Conservation (phyloP, 306 rosid genomes). For the Vicia faba region DNA sequence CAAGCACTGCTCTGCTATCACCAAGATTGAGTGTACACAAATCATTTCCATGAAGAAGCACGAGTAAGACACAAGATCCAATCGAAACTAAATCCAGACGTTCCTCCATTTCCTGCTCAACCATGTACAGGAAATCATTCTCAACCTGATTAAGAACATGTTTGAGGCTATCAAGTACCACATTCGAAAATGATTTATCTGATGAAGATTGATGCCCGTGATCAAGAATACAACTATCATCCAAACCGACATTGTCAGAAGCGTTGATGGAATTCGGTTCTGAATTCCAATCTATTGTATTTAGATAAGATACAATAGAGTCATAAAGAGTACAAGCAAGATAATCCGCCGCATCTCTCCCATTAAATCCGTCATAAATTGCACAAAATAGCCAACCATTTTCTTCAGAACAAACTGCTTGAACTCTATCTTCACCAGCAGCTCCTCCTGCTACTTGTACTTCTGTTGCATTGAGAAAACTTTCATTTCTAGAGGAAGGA, state of each 20-base stretch:
- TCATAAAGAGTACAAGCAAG: slow-evolving; percentile 92
- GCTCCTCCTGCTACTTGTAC: slow-evolving; percentile 99
- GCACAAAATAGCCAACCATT: slow-evolving; percentile 96
- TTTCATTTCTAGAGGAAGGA: slow-evolving; percentile 66
- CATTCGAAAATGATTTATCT: slow-evolving; percentile 49
- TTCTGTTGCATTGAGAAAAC: slow-evolving; percentile 76
- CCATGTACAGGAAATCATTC: slow-evolving; percentile 93
- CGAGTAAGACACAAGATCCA: slow-evolving; percentile 91
- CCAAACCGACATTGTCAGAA: slow-evolving; percentile 37
- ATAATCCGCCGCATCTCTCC: slow-evolving; percentile 97
- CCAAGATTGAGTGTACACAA: slow-evolving; percentile 89
- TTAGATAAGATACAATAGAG: slow-evolving; percentile 59
- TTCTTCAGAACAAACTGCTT: slow-evolving; percentile 98
- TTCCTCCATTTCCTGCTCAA: slow-evolving; percentile 96
- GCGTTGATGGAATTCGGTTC: slow-evolving; percentile 49
- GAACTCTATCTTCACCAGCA: slow-evolving; percentile 99
- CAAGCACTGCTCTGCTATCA: slow-evolving; percentile 89
- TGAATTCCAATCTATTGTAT: slow-evolving; percentile 58
- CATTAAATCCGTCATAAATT: slow-evolving; percentile 95
- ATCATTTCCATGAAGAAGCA: slow-evolving; percentile 84
- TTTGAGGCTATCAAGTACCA: slow-evolving; percentile 75
- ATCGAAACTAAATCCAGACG: slow-evolving; percentile 97
- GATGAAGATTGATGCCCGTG: slow-evolving; percentile 38
- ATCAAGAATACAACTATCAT: slow-evolving; percentile 35
- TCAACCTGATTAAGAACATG: slow-evolving; percentile 81